A percentile compares a stretch with the other conserved stretches of the same genome.
phyloP scores from a whole-genome alignment of 179 eudicot species.

The Pouteria campechiana region DNA sequence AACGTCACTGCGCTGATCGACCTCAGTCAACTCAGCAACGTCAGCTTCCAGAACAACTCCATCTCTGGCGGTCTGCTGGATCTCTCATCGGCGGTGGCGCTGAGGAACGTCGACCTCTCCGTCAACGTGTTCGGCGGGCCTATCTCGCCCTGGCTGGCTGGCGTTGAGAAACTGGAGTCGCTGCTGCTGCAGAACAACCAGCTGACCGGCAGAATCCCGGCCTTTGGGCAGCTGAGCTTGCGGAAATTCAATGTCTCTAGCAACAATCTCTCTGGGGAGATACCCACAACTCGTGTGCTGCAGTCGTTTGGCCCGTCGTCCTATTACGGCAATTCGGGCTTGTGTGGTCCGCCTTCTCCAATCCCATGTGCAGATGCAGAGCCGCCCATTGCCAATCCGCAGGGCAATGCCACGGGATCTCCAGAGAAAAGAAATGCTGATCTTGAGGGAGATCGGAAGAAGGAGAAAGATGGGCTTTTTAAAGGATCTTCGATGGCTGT shows the following conservation, averaged over 20 bases:
- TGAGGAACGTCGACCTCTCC: slow-evolving; percentile 17
- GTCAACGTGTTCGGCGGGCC: slow-evolving; percentile 13
- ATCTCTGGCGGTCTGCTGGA: slow-evolving; percentile 16
- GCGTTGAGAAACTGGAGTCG: slow-evolving; percentile 8
- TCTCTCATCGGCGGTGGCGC: slow-evolving; percentile 6
- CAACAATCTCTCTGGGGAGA: slow-evolving; percentile 15
- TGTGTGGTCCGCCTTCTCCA: slow-evolving; percentile 17
- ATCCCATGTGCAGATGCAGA: not conserved
- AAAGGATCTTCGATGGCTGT: slow-evolving; percentile 6
- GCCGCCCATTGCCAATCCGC: not conserved
- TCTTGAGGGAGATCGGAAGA: not conserved
- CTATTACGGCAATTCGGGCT: not conserved
- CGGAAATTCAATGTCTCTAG: slow-evolving; percentile 16
- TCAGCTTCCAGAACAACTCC: slow-evolving; percentile 21
- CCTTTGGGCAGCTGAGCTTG: slow-evolving; percentile 14
- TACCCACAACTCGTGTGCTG: slow-evolving; percentile 12
- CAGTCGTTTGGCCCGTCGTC: slow-evolving; percentile 10
- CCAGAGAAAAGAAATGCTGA: not conserved
- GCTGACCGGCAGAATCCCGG: slow-evolving; percentile 14
- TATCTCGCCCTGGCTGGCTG: slow-evolving; percentile 12
- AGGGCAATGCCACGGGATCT: not conserved
- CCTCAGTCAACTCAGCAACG: slow-evolving; percentile 9
- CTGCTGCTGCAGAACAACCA: slow-evolving; percentile 21
- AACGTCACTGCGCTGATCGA: slow-evolving; percentile 12
- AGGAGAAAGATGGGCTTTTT: too few species aligned